Conservation (phyloP, 441 rosid genomes). For the Brassica hybrid region DNA sequence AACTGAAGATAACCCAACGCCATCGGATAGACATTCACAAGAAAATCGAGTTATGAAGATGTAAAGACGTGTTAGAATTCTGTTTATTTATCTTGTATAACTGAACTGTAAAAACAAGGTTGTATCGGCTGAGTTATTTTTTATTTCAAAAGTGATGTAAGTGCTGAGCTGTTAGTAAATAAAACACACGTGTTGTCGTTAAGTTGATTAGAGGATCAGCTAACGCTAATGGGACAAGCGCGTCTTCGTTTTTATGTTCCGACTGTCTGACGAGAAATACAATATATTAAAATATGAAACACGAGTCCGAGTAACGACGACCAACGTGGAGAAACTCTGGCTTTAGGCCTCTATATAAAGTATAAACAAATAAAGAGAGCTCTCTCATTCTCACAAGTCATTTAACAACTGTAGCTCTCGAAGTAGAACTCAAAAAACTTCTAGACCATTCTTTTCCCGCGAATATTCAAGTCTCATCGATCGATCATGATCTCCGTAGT, state of each 20-base stretch:
- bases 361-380: neutral
- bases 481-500: neutral
- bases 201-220: neutral
- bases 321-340: neutral
- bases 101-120: neutral
- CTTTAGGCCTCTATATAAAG: neutral
- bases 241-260: neutral
- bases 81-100: neutral
- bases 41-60: neutral
- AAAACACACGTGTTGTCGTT: neutral
- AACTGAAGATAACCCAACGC: neutral
- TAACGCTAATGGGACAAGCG: neutral
- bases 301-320: conserved; percentile 32
- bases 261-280: neutral
- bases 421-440: neutral
- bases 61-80: neutral
- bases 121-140: neutral
- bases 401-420: neutral
- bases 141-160: neutral
- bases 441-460: neutral
- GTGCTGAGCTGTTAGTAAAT: neutral
- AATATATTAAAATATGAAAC: conserved; percentile 25
- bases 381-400: neutral
- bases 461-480: neutral
- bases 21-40: neutral